These are phyloP conservation scores for Coemansia guatemalensis DNA, from an alignment of 192 early-diverging fungal species.

Conservation along the genomic window DNA sequence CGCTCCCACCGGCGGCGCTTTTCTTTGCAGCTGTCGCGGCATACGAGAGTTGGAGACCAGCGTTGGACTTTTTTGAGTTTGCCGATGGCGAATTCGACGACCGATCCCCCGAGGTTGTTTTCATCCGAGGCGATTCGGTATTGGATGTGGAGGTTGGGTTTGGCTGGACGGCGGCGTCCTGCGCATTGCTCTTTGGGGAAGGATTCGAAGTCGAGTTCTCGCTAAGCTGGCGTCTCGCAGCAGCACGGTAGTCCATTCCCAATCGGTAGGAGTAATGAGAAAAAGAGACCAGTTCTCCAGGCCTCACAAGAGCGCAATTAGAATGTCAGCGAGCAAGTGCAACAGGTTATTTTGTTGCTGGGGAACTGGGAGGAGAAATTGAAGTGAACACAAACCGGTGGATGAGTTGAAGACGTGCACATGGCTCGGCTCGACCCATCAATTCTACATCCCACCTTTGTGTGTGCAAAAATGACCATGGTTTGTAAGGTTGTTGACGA, in stretches of 20 bases:
- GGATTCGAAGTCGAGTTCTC: conserved; percentile 21
- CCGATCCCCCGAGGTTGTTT: conserved; percentile 14
- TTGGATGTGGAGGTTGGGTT: conserved; percentile 9
- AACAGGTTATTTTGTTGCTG: too few relatives aligned
- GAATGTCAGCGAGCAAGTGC: not conserved
- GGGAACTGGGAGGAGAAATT: too few relatives aligned
- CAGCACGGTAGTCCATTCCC: conserved; percentile 50
- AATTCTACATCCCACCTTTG: not conserved
- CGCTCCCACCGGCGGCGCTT: not conserved
- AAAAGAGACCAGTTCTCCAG: not conserved
- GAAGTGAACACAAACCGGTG: not conserved
- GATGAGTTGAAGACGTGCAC: not conserved
- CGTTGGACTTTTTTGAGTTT: not conserved
- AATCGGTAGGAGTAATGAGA: not conserved
- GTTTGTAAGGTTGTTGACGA: too few relatives aligned
- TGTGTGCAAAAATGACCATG: not conserved
- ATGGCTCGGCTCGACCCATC: not conserved
- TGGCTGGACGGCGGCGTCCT: conserved; percentile 5
- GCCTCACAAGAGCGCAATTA: not conserved
- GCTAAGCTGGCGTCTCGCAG: conserved; percentile 40
- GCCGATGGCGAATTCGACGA: conserved; percentile 1
- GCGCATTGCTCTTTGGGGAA: conserved; percentile 9
- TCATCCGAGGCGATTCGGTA: conserved; percentile 41
- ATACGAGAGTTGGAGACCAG: conserved; percentile 27
- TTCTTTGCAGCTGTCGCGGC: conserved; percentile 45